Conservation (phyloP, 2,329 filamentous ascomycete genomes). For the Xylaria sp. region DNA sequence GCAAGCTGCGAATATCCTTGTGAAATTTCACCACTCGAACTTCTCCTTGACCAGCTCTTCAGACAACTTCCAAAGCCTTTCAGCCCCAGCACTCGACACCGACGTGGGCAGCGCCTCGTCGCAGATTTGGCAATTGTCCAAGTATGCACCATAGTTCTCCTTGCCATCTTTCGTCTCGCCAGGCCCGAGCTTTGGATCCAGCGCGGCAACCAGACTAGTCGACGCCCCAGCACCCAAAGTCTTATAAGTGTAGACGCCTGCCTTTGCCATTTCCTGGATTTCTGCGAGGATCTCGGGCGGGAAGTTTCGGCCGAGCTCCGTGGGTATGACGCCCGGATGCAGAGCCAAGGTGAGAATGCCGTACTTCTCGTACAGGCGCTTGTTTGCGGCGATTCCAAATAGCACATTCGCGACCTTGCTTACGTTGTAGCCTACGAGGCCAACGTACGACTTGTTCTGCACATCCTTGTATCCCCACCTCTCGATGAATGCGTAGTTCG, state of each 20-base stretch:
- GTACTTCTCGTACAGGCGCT: conserved; percentile 48
- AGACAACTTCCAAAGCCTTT: conserved; percentile 53
- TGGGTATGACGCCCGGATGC: conserved; percentile 52
- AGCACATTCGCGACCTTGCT: conserved; percentile 53
- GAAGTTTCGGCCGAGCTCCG: conserved; percentile 48
- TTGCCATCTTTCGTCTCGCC: conserved; percentile 44
- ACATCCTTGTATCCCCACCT: conserved; percentile 43
- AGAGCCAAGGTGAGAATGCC: conserved; percentile 50
- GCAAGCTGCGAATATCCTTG: neutral
- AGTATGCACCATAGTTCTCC: conserved; percentile 50
- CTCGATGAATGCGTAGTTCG: conserved; percentile 42
- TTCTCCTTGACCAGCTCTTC: conserved; percentile 52
- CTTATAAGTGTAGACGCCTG: conserved; percentile 29
- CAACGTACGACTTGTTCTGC: conserved; percentile 47
- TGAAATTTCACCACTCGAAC: conserved; percentile 46
- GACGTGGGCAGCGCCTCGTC: conserved; percentile 40
- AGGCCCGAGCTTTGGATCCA: conserved; percentile 47
- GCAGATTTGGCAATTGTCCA: conserved; percentile 52
- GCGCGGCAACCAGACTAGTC: conserved; percentile 49
- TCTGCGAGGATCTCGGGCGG: conserved; percentile 29
- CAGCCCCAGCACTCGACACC: conserved; percentile 48
- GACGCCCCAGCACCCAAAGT: conserved; percentile 43
- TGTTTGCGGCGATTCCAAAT: conserved; percentile 46
- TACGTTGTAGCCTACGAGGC: conserved; percentile 51
- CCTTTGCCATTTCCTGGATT: conserved; percentile 26